Evolutionary conservation across 306 rosid genomes (phyloP), one percentile per base, ranked within the genome.

Genomic region (Sechiopsis laciniata): DNA sequence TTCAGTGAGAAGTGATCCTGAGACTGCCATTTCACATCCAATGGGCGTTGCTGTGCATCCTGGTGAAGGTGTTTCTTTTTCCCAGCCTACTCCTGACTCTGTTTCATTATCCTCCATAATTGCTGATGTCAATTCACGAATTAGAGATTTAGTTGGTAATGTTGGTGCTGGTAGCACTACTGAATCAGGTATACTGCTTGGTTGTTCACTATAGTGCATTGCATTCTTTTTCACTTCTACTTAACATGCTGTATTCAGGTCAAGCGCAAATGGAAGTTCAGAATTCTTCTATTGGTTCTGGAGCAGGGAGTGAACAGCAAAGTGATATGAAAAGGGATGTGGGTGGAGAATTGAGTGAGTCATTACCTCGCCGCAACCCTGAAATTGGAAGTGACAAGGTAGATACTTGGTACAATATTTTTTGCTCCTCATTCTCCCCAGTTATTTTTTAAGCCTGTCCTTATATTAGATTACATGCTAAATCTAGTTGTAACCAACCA

Each of bases 1-100:
- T 67, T 86, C 96, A 66, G 82, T 75, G 62, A 87, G 96, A 79
- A 89, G 82, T 85, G 83, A 80, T 74, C 72, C 78, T 56, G 82
- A 90, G 6, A 55, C 85, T 19, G 75, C 82, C 75, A 73, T 81
- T 68, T 52, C 94, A 62, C 85, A 78, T 32, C 81, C 87, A 63
- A 57, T 83, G 74, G 87, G 82, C 56, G 35, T 72, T 69, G 70
- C 78, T 32, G 63, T 75, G 3, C 92, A 83, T 69, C 74, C 90
- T 59, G 86, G 83, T 54, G 76, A 83, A 63, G 84, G 87, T 78
- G 80, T 77, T 82, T 79, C 97, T 73, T 80, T 81, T 21, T 81
- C 96, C 57, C 90, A 79, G 76, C 88, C 80, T 5, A 76, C 86
- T 67, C 68, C 87, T 32, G 87, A 80, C 75, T 83, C 95, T 71